phyloP scores from a whole-genome alignment of 2,329 filamentous ascomycete species.

The Paraconiothyrium sp. region DNA sequence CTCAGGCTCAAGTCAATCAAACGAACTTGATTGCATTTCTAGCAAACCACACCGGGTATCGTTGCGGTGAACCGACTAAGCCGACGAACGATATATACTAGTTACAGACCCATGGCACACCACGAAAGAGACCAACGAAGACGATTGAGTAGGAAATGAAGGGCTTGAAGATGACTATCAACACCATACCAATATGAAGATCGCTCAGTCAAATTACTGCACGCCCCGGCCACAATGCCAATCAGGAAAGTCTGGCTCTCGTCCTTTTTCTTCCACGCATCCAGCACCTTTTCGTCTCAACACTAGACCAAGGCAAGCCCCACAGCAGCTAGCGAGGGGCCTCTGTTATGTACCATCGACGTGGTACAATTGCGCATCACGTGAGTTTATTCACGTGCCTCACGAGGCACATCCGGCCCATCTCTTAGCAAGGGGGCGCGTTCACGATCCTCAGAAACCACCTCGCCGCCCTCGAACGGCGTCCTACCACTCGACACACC shows the following conservation, averaged over 20 bases:
- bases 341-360: neutral
- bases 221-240: neutral
- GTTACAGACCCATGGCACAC: neutral
- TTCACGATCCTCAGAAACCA: constrained; percentile 62
- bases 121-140: neutral
- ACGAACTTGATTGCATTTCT: neutral
- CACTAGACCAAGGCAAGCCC: neutral
- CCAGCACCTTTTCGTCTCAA: neutral
- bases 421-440: constrained; percentile 59
- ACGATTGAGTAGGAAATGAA: neutral
- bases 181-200: neutral
- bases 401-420: constrained; percentile 8
- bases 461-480: constrained; percentile 57
- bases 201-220: neutral
- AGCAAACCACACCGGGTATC: neutral
- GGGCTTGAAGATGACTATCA: neutral
- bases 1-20: too few relatives aligned
- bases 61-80: neutral
- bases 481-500: constrained; percentile 69
- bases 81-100: neutral
- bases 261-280: neutral
- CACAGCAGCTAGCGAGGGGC: neutral
- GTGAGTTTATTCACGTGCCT: constrained; percentile 1
- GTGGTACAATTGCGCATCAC: neutral
- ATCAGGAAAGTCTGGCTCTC: neutral